These are phyloP conservation scores for Medicago arabica DNA, from an alignment of 306 rosid species.

Conservation along the genomic window DNA sequence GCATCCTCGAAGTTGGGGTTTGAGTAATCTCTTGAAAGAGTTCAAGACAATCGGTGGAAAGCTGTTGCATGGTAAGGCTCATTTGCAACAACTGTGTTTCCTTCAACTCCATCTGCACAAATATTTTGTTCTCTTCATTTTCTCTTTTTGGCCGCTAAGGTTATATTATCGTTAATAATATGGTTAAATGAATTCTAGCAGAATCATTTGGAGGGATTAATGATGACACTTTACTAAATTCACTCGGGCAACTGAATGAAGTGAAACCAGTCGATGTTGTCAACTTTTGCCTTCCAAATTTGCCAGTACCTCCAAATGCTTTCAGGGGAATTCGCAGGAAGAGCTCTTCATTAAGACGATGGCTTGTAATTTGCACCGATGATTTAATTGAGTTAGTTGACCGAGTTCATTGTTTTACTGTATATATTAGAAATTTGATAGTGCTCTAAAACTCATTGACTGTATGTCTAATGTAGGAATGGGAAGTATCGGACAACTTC, in stretches of 20 bases:
- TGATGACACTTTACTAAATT: constrained; percentile 62
- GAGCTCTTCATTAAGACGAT: constrained; percentile 87
- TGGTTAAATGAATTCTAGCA: constrained; percentile 52
- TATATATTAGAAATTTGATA: constrained; percentile 22
- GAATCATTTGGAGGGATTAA: constrained; percentile 74
- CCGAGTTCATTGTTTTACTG: constrained; percentile 51
- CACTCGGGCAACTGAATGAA: constrained; percentile 63
- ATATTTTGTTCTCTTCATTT: constrained; percentile 25
- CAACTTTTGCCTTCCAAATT: constrained; percentile 67
- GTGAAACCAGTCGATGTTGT: constrained; percentile 57
- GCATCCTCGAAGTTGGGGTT: constrained; percentile 88
- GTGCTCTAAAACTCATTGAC: constrained; percentile 34
- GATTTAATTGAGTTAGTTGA: constrained; percentile 71
- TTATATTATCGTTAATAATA: constrained; percentile 34
- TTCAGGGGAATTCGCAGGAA: constrained; percentile 90
- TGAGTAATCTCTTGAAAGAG: constrained; percentile 82
- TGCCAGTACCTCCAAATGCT: constrained; percentile 83
- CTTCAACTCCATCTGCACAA: constrained; percentile 34
- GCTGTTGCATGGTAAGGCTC: constrained; percentile 77
- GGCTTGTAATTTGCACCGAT: constrained; percentile 93
- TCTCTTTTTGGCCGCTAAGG: constrained; percentile 38
- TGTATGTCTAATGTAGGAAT: constrained; percentile 54
- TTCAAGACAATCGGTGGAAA: constrained; percentile 69
- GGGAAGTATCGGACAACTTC: constrained; percentile 64
- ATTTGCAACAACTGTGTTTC: constrained; percentile 19